Percentiles rank a stretch among this genome's conserved stretches.
Conservation (phyloP, 148 eudicot species). For the Chenopodium album region DNA sequence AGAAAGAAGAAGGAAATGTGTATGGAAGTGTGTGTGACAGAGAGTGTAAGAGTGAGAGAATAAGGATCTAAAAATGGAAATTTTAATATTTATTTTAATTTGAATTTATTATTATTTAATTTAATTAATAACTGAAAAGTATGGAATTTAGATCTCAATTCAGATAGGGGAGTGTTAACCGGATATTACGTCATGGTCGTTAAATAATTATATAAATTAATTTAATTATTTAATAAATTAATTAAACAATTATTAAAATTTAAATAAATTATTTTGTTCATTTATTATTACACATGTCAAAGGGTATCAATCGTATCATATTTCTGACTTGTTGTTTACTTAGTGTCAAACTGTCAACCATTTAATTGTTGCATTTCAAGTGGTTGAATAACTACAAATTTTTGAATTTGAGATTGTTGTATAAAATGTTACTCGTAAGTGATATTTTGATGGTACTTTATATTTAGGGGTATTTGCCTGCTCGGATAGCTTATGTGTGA, state of each 20-base stretch:
- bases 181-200: background rate
- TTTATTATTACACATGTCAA: no score
- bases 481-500: no score
- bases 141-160: background rate
- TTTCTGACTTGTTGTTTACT: background rate
- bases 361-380: background rate
- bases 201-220: no score
- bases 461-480: no score
- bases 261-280: no score
- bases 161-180: background rate
- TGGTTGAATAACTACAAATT: background rate
- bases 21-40: slow-evolving; percentile 1
- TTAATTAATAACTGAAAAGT: background rate
- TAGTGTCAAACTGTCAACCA: background rate
- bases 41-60: slow-evolving; percentile 21
- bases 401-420: no score
- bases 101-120: no score
- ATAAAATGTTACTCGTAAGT: no score
- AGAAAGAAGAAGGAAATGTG: background rate
- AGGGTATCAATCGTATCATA: background rate
- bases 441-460: no score
- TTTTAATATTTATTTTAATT: background rate
- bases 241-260: no score
- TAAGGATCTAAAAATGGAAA: slow-evolving; percentile 10
- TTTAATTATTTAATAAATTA: no score